Conservation (phyloP, 2,329 filamentous ascomycete genomes). For the Aureobasidium sp. region DNA sequence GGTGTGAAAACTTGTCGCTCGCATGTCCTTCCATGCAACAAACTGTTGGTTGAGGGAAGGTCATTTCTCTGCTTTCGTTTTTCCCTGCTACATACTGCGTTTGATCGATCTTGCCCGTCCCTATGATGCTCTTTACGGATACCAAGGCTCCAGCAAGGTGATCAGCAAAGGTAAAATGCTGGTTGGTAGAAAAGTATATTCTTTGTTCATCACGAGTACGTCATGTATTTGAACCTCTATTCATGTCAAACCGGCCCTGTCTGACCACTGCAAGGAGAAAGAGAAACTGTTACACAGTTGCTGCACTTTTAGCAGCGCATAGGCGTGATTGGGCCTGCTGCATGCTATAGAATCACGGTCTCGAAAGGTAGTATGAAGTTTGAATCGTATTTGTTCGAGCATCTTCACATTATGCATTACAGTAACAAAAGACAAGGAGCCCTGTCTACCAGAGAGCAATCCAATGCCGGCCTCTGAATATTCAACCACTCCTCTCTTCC, state of each 20-base stretch:
- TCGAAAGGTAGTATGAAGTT: background rate
- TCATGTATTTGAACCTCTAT: too few species aligned
- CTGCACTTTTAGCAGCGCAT: too few species aligned
- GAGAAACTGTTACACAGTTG: too few species aligned
- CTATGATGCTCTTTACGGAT: background rate
- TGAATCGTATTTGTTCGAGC: background rate
- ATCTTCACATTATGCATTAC: constrained; percentile 9
- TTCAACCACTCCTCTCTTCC: background rate
- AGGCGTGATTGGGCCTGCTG: too few species aligned
- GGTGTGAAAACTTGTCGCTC: too few species aligned
- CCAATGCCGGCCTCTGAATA: background rate
- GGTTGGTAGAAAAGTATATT: background rate
- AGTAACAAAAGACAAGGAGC: background rate
- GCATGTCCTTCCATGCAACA: too few species aligned
- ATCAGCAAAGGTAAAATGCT: background rate
- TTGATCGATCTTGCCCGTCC: background rate
- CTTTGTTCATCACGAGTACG: too few species aligned
- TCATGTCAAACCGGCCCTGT: too few species aligned
- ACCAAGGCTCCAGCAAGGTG: background rate
- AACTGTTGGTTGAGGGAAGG: too few species aligned
- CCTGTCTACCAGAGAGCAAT: background rate
- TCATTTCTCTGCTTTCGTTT: background rate
- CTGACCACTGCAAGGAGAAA: too few species aligned
- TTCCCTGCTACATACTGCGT: background rate
- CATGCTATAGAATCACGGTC: too few species aligned